Conservation (phyloP, 768 basidiomycete species). For the Holtermannia corniformis region DNA sequence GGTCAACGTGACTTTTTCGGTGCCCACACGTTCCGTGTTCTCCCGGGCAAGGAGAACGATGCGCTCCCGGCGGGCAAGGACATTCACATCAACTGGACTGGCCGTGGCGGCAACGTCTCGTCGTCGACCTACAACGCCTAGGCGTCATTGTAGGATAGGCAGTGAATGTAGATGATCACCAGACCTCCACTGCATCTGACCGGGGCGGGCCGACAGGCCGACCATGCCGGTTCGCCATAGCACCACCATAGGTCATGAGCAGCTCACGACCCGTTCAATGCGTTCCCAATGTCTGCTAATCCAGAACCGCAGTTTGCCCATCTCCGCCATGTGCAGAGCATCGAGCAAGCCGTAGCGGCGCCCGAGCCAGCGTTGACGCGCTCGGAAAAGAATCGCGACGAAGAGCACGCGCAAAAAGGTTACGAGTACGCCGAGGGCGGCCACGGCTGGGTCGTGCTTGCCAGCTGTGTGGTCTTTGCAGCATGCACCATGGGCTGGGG, state of each 20-base stretch:
- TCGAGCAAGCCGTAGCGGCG: background rate
- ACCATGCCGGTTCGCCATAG: background rate
- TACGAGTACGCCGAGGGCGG: slow-evolving; percentile 24
- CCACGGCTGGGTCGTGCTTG: slow-evolving; percentile 26
- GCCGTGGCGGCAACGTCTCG: slow-evolving; percentile 85
- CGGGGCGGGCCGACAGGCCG: too few relatives aligned
- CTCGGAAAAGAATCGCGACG: background rate
- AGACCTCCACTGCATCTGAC: too few relatives aligned
- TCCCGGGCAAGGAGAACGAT: slow-evolving; percentile 81
- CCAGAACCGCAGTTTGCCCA: background rate
- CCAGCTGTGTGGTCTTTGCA: slow-evolving; percentile 16
- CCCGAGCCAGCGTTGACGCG: background rate
- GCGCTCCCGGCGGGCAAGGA: slow-evolving; percentile 70
- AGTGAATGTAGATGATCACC: too few relatives aligned
- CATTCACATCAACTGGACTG: slow-evolving; percentile 99
- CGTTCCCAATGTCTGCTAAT: background rate
- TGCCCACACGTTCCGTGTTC: slow-evolving; percentile 92
- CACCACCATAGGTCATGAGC: background rate
- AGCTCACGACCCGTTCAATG: background rate
- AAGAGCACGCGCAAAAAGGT: background rate
- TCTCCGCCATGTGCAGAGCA: background rate
- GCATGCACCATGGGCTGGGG: slow-evolving; percentile 22
- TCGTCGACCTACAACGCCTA: slow-evolving; percentile 72
- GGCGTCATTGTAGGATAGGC: too few relatives aligned
- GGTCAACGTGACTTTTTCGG: slow-evolving; percentile 99